phyloP scores from a whole-genome alignment of 371 early-diverging fungal species.

The Mortierella sp. region DNA sequence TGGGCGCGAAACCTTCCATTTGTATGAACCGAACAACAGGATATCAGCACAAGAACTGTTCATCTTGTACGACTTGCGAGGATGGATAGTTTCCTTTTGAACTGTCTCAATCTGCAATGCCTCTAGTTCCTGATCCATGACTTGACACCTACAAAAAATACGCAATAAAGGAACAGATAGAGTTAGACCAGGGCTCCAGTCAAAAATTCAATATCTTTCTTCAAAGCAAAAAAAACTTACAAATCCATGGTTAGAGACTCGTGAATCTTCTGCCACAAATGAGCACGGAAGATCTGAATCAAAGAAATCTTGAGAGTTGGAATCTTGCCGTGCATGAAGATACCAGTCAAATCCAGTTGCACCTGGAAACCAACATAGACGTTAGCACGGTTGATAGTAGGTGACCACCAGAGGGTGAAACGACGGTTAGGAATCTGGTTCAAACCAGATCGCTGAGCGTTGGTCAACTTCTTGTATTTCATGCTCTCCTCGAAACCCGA shows the following conservation, averaged over 20 bases:
- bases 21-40: conserved; percentile 95
- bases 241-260: conserved; percentile 94
- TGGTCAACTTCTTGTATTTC: conserved; percentile 97
- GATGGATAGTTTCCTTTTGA: conserved; percentile 98
- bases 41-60: conserved; percentile 95
- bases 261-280: conserved; percentile 99
- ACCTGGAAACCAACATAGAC: conserved; percentile 99
- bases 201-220: background rate
- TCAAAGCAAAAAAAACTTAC: conserved; percentile 35
- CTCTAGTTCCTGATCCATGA: conserved; percentile 98
- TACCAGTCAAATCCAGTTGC: conserved; percentile 98
- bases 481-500: conserved; percentile 75
- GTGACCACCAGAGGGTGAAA: conserved; percentile 99
- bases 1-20: conserved; percentile 97
- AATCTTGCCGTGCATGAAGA: conserved; percentile 99
- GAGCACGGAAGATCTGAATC: conserved; percentile 99
- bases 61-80: conserved; percentile 99
- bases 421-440: conserved; percentile 99
- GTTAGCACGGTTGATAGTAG: conserved; percentile 98
- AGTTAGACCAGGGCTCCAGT: background rate
- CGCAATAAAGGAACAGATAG: conserved; percentile 18
- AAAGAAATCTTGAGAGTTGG: conserved; percentile 99
- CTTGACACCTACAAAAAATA: conserved; percentile 75
- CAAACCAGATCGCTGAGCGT: conserved; percentile 98
- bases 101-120: conserved; percentile 98